phyloP scores from a whole-genome alignment of 495 filamentous ascomycete species.

The Parachaetomium inaequale region DNA sequence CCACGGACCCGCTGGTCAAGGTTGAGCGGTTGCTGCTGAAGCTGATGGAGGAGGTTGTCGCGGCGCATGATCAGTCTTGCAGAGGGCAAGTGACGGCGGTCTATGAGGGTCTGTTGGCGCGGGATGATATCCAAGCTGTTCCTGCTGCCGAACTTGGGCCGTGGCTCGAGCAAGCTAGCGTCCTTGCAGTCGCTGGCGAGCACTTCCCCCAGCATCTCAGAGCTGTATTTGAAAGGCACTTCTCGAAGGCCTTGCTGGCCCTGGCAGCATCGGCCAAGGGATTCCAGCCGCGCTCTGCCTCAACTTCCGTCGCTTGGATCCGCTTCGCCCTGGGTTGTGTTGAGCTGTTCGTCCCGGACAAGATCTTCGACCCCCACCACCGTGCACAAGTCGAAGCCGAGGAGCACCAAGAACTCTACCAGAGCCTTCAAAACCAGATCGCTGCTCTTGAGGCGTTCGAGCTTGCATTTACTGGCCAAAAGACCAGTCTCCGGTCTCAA shows the following conservation, averaged over 20 bases:
- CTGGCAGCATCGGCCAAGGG: slow-evolving; percentile 32
- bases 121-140: slow-evolving; percentile 7
- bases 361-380: slow-evolving; percentile 80
- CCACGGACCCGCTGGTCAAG: slow-evolving; percentile 44
- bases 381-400: slow-evolving; percentile 67
- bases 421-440: slow-evolving; percentile 54
- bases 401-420: slow-evolving; percentile 55
- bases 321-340: slow-evolving; percentile 63
- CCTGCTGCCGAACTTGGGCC: slow-evolving; percentile 20
- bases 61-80: slow-evolving; percentile 35
- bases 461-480: slow-evolving; percentile 61
- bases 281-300: slow-evolving; percentile 27
- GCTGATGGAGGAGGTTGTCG: slow-evolving; percentile 48
- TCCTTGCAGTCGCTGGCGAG: slow-evolving; percentile 10
- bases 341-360: slow-evolving; percentile 79
- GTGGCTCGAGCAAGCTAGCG: slow-evolving; percentile 24
- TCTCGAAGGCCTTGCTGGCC: slow-evolving; percentile 39
- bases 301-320: slow-evolving; percentile 57
- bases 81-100: slow-evolving; percentile 7
- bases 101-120: slow-evolving; percentile 17
- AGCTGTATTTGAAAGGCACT: slow-evolving; percentile 36
- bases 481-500: slow-evolving; percentile 57
- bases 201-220: slow-evolving; percentile 24
- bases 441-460: slow-evolving; percentile 63
- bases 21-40: slow-evolving; percentile 47